Conservation (phyloP, 768 basidiomycete genomes). For the Suillus cothurnatus region DNA sequence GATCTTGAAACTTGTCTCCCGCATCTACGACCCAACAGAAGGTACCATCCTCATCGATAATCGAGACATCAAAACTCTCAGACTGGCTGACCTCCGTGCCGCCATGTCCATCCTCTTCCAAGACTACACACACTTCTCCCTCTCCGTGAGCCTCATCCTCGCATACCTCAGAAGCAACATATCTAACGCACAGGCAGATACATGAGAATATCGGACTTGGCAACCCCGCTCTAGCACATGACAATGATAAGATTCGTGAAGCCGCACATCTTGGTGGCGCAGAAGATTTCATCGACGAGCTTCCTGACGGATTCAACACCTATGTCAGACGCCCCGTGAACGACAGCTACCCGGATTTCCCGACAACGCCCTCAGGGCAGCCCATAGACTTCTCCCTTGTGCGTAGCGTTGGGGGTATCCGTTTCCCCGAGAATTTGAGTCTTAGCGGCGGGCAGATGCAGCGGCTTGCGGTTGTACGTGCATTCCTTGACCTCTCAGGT, state of each 20-base stretch:
- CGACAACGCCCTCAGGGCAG: conserved; percentile 60
- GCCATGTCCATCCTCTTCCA: too few species aligned
- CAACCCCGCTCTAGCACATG: conserved; percentile 53
- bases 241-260: conserved; percentile 57
- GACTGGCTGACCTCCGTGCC: too few species aligned
- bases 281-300: conserved; percentile 57
- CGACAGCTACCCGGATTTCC: conserved; percentile 41
- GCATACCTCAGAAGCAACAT: not conserved
- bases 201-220: conserved; percentile 78
- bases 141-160: conserved; percentile 22
- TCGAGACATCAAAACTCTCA: too few species aligned
- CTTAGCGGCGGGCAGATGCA: too few species aligned
- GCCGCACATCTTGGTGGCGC: conserved; percentile 77
- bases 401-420: conserved; percentile 49
- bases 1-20: too few species aligned
- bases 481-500: not conserved
- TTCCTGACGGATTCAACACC: conserved; percentile 69
- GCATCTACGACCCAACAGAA: too few species aligned
- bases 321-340: conserved; percentile 74
- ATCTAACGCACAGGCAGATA: conserved; percentile 44
- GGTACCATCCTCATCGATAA: too few species aligned
- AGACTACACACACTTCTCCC: too few species aligned
- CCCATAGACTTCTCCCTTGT: conserved; percentile 52
- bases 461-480: conserved; percentile 46
- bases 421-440: not conserved